Percentiles rank a stretch among this genome's conserved stretches.
phyloP scores from a whole-genome alignment of 139 green algal species.

The Chara braunii region DNA sequence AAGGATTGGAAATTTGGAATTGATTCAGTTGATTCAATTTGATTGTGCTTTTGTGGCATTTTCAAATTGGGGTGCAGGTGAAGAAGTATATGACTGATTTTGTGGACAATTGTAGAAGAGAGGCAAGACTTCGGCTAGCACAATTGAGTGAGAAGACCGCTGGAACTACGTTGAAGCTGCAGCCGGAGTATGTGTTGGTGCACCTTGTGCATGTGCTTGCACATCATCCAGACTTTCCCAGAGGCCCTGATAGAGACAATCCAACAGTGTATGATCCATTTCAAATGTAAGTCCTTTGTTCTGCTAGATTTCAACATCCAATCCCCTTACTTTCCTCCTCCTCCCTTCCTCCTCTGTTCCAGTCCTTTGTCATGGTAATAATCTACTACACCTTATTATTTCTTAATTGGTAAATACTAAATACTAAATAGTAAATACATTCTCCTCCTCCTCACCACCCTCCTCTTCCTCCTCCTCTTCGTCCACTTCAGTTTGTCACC shows the following conservation, averaged over 20 bases:
- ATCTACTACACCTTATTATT: no score
- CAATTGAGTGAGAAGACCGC: not conserved
- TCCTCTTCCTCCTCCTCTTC: no score
- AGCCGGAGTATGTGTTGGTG: constrained; percentile 70
- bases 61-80: no score
- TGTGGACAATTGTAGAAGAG: constrained; percentile 7
- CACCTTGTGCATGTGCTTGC: constrained; percentile 67
- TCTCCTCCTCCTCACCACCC: no score
- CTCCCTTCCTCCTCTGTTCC: no score
- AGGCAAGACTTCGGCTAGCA: constrained; percentile 1
- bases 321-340: not conserved
- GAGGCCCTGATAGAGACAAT: constrained; percentile 4
- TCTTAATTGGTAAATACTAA: no score
- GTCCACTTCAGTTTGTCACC: no score
- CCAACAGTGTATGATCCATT: not conserved
- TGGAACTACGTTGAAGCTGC: constrained; percentile 47
- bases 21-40: no score
- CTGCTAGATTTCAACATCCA: not conserved
- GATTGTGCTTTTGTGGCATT: no score
- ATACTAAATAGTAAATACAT: no score
- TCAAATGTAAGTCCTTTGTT: not conserved
- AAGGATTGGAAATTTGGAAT: no score
- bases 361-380: no score
- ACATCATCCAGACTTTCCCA: constrained; percentile 75
- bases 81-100: constrained; percentile 7